Evolutionary conservation across 305 asterid species (phyloP).

Genomic region (Fraxinus ornus): DNA sequence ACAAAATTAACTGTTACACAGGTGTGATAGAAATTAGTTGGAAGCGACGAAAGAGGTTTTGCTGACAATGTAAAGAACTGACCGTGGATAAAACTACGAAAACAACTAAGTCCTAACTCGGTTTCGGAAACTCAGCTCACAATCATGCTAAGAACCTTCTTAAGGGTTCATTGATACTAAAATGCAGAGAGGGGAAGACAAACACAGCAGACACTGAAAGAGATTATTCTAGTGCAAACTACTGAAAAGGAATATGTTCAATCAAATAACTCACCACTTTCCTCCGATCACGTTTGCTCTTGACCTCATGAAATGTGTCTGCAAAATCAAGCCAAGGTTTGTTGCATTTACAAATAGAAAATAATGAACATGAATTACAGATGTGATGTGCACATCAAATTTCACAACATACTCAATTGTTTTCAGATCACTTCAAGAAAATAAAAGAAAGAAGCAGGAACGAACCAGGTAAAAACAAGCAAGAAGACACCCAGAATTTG

Average conservation of each 20-base stretch:
- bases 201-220: background rate
- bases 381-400: background rate
- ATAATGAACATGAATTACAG: constrained; percentile 5
- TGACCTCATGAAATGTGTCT: constrained; percentile 72
- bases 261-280: constrained; percentile 40
- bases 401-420: background rate
- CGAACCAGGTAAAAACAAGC: constrained; percentile 3
- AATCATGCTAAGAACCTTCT: background rate
- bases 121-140: background rate
- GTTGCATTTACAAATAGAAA: background rate
- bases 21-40: background rate
- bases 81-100: background rate
- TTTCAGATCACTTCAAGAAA: background rate
- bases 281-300: constrained; percentile 52
- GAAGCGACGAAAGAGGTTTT: background rate
- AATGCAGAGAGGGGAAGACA: background rate
- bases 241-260: background rate
- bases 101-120: background rate
- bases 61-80: background rate
- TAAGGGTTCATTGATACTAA: background rate
- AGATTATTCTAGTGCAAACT: background rate
- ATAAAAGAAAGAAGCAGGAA: background rate
- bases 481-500: background rate
- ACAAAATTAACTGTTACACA: background rate
- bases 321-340: constrained; percentile 26